Base-by-base conservation (phyloP, 352 stramenopile genomes). In the Phytopythium litorale region DNA sequence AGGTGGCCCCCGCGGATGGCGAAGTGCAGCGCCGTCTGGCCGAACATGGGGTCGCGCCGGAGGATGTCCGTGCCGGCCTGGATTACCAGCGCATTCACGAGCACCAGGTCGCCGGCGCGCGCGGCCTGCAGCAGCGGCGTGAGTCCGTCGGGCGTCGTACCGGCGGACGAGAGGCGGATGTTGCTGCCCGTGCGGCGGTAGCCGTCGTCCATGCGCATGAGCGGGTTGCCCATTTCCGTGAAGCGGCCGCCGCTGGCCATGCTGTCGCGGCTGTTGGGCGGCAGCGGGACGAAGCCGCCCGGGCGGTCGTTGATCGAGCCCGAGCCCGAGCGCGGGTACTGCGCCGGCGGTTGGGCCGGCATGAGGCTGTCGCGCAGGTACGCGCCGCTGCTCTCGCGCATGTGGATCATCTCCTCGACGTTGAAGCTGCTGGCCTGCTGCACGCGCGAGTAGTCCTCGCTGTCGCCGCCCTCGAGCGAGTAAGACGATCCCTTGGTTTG, bases 201-300 rank as follows among this genome's bases (percentile, higher is more conserved):
- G 45, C 64, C 70, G 33, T 89, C 79, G 68, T 91, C 81, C 76
- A 89, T 87, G 32, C 79, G 75, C 81, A 91, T 91, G 46, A 91
- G 62, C 30, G 73, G 68, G 56, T 79, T 91, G 56, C 79, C 78
- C 64, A 87, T 76, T 66, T 91, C 81, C 7, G 79, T 84, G n/a
- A 63, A 62, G 7, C 77, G 71, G 12, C 65, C 66, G 35, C 63
- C 66, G 52, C 48, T 54, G 48, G 13, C 30, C 21, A 54, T 33
- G 48, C 48, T 54, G 48, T 54, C 48, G n/a, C 48, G 48, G 23
- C 48, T 54, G n/a, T 30, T 72, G 33, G 13, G 49, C 51, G 15
- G 59, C 38, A 45, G 16, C 38, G 38, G 38, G 13, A 45, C 38
- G 38, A 45, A 45, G 11, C 38, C 35, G 7, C 35, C 38, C 38